Evolutionary conservation across 371 early-diverging fungal genomes (phyloP).

Genomic region (Rhizopus delemar): DNA sequence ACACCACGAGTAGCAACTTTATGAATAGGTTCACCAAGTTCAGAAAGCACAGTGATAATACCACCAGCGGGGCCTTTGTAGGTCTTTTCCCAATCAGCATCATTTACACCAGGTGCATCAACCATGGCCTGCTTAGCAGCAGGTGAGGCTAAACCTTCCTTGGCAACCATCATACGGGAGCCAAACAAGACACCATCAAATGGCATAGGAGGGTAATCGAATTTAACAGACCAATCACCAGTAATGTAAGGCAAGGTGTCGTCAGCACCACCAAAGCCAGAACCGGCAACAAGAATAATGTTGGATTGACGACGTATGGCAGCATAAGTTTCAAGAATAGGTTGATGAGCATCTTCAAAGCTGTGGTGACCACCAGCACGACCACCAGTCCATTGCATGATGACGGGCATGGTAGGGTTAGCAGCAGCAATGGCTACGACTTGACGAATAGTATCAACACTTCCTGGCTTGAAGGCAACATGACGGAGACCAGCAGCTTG

Average conservation of each 20-base stretch:
- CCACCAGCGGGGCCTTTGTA: slow-evolving; percentile 91
- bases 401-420: slow-evolving; percentile 88
- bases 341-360: slow-evolving; percentile 94
- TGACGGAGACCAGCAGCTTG: slow-evolving; percentile 84
- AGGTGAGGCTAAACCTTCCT: slow-evolving; percentile 83
- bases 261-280: slow-evolving; percentile 90
- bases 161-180: slow-evolving; percentile 94
- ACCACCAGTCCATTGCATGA: slow-evolving; percentile 97
- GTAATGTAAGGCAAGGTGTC: slow-evolving; percentile 94
- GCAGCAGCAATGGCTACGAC: slow-evolving; percentile 83
- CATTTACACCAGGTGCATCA: slow-evolving; percentile 85
- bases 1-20: slow-evolving; percentile 96
- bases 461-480: slow-evolving; percentile 92
- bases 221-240: slow-evolving; percentile 88
- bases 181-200: slow-evolving; percentile 94
- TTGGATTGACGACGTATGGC: slow-evolving; percentile 86
- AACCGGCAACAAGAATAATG: slow-evolving; percentile 89
- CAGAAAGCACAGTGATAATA: slow-evolving; percentile 93
- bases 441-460: slow-evolving; percentile 81
- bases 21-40: slow-evolving; percentile 96
- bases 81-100: slow-evolving; percentile 91
- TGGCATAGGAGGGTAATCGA: slow-evolving; percentile 93
- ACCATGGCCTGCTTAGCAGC: slow-evolving; percentile 92
- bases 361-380: slow-evolving; percentile 97
- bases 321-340: slow-evolving; percentile 91